Evolutionary conservation across 2,329 filamentous ascomycete genomes (phyloP).

Genomic region (Botryotinia convoluta): DNA sequence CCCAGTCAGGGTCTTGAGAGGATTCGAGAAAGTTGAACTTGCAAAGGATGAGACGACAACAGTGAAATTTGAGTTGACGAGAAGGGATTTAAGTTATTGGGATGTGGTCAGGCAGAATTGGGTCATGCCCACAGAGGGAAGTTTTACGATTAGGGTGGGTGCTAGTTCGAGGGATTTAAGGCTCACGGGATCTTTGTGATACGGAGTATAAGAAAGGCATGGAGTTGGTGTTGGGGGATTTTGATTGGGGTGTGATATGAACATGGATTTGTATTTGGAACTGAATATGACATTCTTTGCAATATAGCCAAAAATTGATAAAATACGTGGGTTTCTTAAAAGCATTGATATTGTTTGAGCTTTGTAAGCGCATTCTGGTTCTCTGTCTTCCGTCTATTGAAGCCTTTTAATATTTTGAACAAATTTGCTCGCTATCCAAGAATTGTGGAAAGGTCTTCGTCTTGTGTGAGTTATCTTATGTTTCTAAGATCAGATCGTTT

Average conservation of each 20-base stretch:
- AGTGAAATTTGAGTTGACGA: constrained; percentile 52
- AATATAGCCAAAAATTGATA: not conserved
- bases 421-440: not conserved
- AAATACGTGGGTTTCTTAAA: not conserved
- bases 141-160: constrained; percentile 44
- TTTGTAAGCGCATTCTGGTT: not conserved
- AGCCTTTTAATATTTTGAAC: accelerated
- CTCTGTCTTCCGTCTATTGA: not conserved
- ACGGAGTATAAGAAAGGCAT: not conserved
- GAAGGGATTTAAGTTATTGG: constrained; percentile 65
- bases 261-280: not conserved
- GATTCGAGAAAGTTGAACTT: constrained; percentile 64
- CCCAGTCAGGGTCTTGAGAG: constrained; percentile 64
- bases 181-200: constrained; percentile 28
- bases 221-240: not conserved
- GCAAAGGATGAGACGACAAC: constrained; percentile 46
- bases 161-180: constrained; percentile 40
- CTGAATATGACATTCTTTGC: not conserved
- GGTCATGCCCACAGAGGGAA: constrained; percentile 54
- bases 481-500: not conserved
- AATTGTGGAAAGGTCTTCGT: not conserved
- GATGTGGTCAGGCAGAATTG: constrained; percentile 60
- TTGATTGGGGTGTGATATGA: not conserved
- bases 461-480: not conserved
- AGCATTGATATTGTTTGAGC: not conserved